These are phyloP conservation scores for Diaporthe vaccinii DNA, from an alignment of 2,329 filamentous ascomycete species.

Conservation along the genomic window DNA sequence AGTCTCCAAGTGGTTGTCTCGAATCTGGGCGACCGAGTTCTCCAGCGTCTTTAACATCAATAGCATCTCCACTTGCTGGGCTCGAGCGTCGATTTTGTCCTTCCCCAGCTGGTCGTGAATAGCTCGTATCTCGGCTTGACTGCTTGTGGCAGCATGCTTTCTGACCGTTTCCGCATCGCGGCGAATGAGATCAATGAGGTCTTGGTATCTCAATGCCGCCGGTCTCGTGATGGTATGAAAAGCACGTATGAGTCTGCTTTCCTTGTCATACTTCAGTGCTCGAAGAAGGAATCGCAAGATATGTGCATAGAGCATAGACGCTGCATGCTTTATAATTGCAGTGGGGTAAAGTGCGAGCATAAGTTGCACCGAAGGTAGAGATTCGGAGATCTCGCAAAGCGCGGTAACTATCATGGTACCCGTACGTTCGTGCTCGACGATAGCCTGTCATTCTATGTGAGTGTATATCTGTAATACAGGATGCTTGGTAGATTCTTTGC, in stretches of 20 bases:
- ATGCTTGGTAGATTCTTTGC: neutral
- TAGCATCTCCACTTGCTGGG: neutral
- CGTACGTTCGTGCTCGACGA: neutral
- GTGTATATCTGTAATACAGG: too few relatives aligned
- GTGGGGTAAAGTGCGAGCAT: neutral
- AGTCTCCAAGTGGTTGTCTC: neutral
- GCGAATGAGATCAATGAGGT: neutral
- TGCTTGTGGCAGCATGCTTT: neutral
- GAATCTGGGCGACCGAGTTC: neutral
- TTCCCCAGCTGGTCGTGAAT: neutral
- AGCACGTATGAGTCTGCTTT: neutral
- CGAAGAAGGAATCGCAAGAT: neutral
- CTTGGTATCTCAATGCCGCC: neutral
- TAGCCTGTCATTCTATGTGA: neutral
- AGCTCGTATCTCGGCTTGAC: neutral
- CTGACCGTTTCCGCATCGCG: neutral
- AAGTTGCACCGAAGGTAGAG: neutral
- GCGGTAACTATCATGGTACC: neutral
- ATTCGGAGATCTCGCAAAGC: neutral
- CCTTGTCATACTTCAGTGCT: neutral
- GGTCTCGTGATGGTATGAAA: neutral
- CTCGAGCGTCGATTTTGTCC: neutral
- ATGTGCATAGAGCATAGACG: neutral
- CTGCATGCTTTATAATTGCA: neutral
- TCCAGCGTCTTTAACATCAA: neutral